phyloP scores from a whole-genome alignment of 2,329 filamentous ascomycete genomes.

The Scytalidium sp. region DNA sequence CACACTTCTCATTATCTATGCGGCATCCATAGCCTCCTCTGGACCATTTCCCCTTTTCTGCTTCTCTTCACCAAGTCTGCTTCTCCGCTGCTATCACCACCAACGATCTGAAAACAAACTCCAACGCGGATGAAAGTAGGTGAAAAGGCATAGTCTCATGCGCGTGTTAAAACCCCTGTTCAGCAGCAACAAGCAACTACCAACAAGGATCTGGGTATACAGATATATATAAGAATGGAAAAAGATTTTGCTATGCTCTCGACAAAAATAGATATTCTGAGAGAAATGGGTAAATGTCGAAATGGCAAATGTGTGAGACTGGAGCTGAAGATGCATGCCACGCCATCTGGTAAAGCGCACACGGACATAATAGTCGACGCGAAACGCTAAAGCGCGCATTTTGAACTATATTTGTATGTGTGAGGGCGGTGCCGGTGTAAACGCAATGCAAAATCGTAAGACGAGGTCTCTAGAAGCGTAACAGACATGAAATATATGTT shows the following conservation, averaged over 20 bases:
- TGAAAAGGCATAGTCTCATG: background rate
- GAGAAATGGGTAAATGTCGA: background rate
- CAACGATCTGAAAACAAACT: background rate
- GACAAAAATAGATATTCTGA: slow-evolving; percentile 6
- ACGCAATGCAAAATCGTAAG: slow-evolving; percentile 20
- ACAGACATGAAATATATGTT: slow-evolving; percentile 17
- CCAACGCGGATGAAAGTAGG: background rate
- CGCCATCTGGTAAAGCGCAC: slow-evolving; percentile 7
- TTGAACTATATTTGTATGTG: too few species aligned
- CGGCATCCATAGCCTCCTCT: background rate
- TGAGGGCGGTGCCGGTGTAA: slow-evolving; percentile 13
- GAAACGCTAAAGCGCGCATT: slow-evolving; percentile 15
- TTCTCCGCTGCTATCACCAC: background rate
- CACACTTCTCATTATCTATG: background rate
- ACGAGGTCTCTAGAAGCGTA: slow-evolving; percentile 20
- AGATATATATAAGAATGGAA: slow-evolving; percentile 18
- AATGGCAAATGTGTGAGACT: too few species aligned
- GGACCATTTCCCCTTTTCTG: background rate
- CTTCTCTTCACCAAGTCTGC: background rate
- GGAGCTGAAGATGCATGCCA: slow-evolving; percentile 5
- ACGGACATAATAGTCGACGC: slow-evolving; percentile 16
- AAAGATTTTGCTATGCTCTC: slow-evolving; percentile 7
- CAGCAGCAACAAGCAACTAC: background rate
- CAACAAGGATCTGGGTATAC: slow-evolving; percentile 28
- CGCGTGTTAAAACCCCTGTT: background rate